Evolutionary conservation across 202 grass and related monocot genomes (phyloP), one percentile per base, ranked within the genome.

Genomic region (Brachypodium distachyon): DNA sequence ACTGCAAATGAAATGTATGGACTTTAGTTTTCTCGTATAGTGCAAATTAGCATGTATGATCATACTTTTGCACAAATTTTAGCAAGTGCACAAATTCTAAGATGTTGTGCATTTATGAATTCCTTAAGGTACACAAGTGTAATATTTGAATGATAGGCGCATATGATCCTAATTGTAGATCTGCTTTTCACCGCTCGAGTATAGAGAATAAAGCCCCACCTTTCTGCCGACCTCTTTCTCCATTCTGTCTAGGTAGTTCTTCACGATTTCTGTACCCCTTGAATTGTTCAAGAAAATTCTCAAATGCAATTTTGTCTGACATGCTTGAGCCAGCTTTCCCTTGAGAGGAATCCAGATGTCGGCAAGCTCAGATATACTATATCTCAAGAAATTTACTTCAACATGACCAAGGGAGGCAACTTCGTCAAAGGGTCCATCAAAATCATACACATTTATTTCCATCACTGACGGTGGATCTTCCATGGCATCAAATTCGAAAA

Each of bases 401-500:
- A 85, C 80, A 59, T 92, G 95, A 71, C 95, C 95, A 83, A 98
- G 77, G 79, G 84, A 86, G 27, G 82, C 76, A 61, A 89, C 77
- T 87, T 98, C 91, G 55, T 98, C 95, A 77, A 95, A 98, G 17
- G 95, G 95, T 73, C 95, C 95, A 90, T 98, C 95, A 13, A 98
- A 98, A 84, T 94, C 91, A 40, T 98, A 95, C 18, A 95, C 77
- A 44, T 95, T 60, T 75, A 98, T 77, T 84, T 88, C 54, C 91
- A 98, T 88, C 69, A 92, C 90, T 14, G 95, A 98, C 41, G 95
- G 95, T 51, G 91, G 83, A 84, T 98, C 91, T 72, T 90, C 83
- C 95, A 98, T 95, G 42, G 95, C 95, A 74, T 98, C 95, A 80
- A 98, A 98, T 82, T 92, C 95, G 27, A 98, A 98, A 65, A 98